Evolutionary conservation across 768 basidiomycete genomes (phyloP), one percentile per base, ranked within the genome.

Genomic region (Scleroderma bovista): DNA sequence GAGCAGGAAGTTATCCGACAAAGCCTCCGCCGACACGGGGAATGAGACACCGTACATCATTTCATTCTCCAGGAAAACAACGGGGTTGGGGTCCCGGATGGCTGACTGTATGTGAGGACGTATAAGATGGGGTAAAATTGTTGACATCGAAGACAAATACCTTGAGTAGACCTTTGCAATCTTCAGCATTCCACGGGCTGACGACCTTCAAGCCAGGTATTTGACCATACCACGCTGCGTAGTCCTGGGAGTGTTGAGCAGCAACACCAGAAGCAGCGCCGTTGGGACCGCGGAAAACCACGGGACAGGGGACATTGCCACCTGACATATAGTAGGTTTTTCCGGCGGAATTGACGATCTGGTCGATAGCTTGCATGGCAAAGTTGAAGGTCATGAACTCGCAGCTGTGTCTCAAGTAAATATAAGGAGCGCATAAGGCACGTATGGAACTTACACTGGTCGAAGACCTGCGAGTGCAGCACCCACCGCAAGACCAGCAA

Each of bases 331-430:
- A 99, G 73, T 97, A 94, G 4, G 96, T 99, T 78, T 98, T 99
- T 53, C 92, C 96, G 49, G 88, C 96, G n/a, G 96, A 98, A 80
- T 99, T 99, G 71, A 99, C 93, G 55, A 99, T 99, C 65, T 99
- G 96, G 74, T 99, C 96, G 68, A 99, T 98, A 51, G 96, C 94
- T 73, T 94, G 93, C 95, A 98, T 99, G 57, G 95, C 95, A 67
- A 99, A 98, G 79, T 99, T 98, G 79, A 95, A 98, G 15, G 95
- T 98, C 95, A 97, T 98, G 77, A 97, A 99, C 76, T 98, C 95
- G 79, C 94, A 97, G 63, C 90, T 93, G 52, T 24, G 36, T 34
- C 26, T 22, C 56, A 52, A 48, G 40, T 61, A 39, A 57, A 43
- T 50, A 29, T 54, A 29, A 15, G 26, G 42, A 19, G 42, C 26